These are phyloP conservation scores for Sinapis alba DNA, from an alignment of 441 rosid genomes.

Conservation along the genomic window DNA sequence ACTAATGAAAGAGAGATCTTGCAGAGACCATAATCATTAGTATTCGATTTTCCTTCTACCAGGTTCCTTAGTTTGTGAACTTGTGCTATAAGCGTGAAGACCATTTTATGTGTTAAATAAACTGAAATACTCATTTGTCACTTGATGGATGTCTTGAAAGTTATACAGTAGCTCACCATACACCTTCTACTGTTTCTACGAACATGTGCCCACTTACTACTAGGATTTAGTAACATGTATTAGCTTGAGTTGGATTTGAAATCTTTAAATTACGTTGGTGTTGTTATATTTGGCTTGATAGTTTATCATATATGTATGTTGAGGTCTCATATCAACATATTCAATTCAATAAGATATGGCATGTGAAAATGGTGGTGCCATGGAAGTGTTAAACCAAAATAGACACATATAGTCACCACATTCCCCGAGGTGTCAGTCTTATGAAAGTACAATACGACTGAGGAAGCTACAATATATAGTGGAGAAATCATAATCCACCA, in stretches of 20 bases:
- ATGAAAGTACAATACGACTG: not conserved
- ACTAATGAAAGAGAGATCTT: not conserved
- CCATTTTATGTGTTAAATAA: not conserved
- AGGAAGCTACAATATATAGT: not conserved
- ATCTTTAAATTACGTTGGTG: not conserved
- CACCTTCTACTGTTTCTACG: not conserved
- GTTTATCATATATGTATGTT: not conserved
- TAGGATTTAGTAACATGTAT: not conserved
- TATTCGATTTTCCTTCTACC: not conserved
- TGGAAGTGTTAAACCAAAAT: not conserved
- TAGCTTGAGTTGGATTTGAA: not conserved
- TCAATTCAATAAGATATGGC: too few species aligned
- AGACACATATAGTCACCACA: not conserved
- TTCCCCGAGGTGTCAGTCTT: too few species aligned
- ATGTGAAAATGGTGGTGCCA: not conserved
- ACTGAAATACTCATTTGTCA: not conserved
- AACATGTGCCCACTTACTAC: not conserved
- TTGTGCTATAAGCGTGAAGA: not conserved
- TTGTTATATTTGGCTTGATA: not conserved
- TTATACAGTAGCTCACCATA: not conserved
- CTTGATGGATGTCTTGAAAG: not conserved
- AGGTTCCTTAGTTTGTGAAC: not conserved
- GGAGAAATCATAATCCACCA: not conserved
- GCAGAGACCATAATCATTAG: not conserved
- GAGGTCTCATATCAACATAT: too few species aligned